Evolutionary conservation across 2,329 filamentous ascomycete genomes (phyloP), one percentile per base, ranked within the genome.

Genomic region (Penicillium sp.): DNA sequence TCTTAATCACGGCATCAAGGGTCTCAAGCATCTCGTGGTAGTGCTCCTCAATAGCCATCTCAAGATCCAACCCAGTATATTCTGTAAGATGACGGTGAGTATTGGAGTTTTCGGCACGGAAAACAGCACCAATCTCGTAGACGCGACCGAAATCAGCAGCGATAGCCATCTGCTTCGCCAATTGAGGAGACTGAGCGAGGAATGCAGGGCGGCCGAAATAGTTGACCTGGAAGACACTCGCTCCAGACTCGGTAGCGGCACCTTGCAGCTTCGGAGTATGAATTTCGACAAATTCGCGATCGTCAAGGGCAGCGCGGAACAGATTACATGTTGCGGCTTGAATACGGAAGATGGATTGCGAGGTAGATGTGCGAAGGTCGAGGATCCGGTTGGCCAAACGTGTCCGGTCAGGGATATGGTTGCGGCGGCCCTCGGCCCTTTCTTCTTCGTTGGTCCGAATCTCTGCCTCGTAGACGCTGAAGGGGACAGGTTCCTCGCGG

Each of bases 41-140:
- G 72, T 95, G 87, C 64, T 89, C 85, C 47, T 91, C 87, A 60
- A 97, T 90, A 3, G 87, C 83, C 93, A 97, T 97, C 69, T 97
- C 92, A 18, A 97, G 74, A 80, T 97, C 92, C 31, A 97, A 80
- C 52, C 92, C 92, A 5, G 91, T 97, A 71, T 95, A 97, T 72
- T 97, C 92, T 0, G 92, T 96, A 79, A 97, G 80, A 71, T 97
- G 92, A 37, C 92, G 86, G 68, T 96, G 92, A 0, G 92, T 97
- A 73, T 97, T 97, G 68, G 90, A 95, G 77, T 97, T 95, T 71
- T 97, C 92, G 0, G 92, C 92, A 63, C 92, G 86, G 80, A 97
- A 97, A 7, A 97, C 91, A 2, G 90, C 86, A 16, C 90, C 90
- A 60, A 94, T 87, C 70, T 97, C 92, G 67, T 93, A 97, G 7